Evolutionary conservation across 345 rosid species (phyloP), one percentile per base, ranked within the genome.

Genomic region (Anacardium occidentale): DNA sequence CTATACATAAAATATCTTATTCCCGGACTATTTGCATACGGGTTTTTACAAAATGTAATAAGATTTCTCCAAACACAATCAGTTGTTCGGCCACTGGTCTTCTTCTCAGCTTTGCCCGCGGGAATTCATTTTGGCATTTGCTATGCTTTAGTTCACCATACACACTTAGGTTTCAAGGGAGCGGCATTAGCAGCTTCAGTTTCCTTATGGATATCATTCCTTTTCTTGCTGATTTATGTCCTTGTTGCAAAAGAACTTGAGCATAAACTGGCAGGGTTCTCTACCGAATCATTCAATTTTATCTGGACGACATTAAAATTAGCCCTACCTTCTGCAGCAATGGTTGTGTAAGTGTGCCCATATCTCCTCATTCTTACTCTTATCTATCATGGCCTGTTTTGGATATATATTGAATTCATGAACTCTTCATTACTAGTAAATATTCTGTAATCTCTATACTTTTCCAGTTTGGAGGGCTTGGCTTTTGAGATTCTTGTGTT

Each of bases 41-140:
- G 51, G 0, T 47, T 47, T 14, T 14, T 47, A 1, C 90, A 92
- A 60, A 92, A 84, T 75, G 87, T 88, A 25, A 0, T 89, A 34
- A 83, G 92, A 62, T 91, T 87, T 81, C 89, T 86, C 58, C 92
- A 93, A 79, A 88, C 96, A 21, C 97, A 90, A 79, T 84, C 90
- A 18, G 55, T 86, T 9, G 80, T 89, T 4, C 8, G 76, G 75
- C 87, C 94, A 0, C 48, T 82, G 57, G 77, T 87, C 8, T 37
- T 37, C 8, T 37, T 87, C 57, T 88, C 92, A 0, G 77, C 48
- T 26, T 25, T 89, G 21, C 87, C 91, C 0, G 21, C 80, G 17
- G 75, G 70, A 44, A 40, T 90, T 24, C 92, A 92, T 56, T 57
- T 80, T 2, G 91, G 82, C 2, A 9, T 78, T 5, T 71, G 77